A percentile compares a stretch with the other conserved stretches of the same genome.
Conservation (phyloP, 768 basidiomycete species). For the Kwoniella bestiolae region DNA sequence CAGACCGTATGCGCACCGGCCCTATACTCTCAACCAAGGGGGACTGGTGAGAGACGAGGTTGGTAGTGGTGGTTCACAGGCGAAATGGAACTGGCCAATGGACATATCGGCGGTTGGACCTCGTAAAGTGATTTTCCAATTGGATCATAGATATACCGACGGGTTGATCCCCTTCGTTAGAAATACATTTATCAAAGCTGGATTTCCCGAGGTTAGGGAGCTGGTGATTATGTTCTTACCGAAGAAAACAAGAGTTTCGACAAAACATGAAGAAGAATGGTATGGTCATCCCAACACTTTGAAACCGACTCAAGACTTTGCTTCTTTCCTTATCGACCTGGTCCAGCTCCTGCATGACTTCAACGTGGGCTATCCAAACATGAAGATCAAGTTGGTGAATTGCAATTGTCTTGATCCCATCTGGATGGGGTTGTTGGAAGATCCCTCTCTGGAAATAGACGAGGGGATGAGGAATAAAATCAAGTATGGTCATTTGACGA, state of each 20-base stretch:
- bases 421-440: not conserved
- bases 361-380: not conserved
- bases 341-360: not conserved
- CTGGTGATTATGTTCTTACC: not conserved
- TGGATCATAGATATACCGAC: slow-evolving; percentile 1
- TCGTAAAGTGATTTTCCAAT: not conserved
- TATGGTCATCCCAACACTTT: not conserved
- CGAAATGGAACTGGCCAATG: not conserved
- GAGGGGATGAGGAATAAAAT: not conserved
- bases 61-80: too few species aligned
- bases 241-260: not conserved
- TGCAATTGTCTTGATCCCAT: not conserved
- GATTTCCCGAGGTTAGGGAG: not conserved
- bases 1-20: slow-evolving; percentile 2
- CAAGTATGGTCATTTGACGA: not conserved
- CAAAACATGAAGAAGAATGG: not conserved
- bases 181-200: not conserved
- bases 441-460: not conserved
- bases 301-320: not conserved
- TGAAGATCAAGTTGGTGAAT: not conserved
- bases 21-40: too few species aligned
- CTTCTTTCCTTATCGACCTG: not conserved
- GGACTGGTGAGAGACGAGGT: too few species aligned
- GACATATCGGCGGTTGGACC: not conserved
- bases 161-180: not conserved